Evolutionary conservation across 2,329 filamentous ascomycete genomes (phyloP).

Genomic region (Annulohypoxylon truncatum): DNA sequence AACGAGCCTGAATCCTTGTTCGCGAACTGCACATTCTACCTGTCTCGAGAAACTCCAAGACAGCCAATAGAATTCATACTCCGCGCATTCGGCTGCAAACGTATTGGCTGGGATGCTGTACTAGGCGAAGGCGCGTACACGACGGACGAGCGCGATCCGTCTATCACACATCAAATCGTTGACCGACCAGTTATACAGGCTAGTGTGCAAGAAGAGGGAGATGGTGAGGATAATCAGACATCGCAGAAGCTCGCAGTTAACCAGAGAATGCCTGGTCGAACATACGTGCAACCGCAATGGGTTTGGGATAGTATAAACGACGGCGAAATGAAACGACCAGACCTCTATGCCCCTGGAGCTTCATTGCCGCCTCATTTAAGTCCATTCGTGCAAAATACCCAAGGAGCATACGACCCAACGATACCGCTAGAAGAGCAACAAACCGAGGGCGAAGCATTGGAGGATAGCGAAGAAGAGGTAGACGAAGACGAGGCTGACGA

Average conservation of each 20-base stretch:
- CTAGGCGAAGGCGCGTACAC: slow-evolving; percentile 94
- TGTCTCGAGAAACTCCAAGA: slow-evolving; percentile 92
- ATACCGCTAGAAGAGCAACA: slow-evolving; percentile 88
- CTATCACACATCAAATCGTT: slow-evolving; percentile 96
- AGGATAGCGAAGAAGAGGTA: slow-evolving; percentile 69
- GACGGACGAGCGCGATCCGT: slow-evolving; percentile 84
- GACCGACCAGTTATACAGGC: slow-evolving; percentile 84
- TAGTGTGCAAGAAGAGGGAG: slow-evolving; percentile 61
- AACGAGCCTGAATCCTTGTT: slow-evolving; percentile 81
- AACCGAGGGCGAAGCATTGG: slow-evolving; percentile 84
- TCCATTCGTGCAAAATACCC: slow-evolving; percentile 89
- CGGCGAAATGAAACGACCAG: slow-evolving; percentile 85
- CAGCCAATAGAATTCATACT: slow-evolving; percentile 93
- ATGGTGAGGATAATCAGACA: slow-evolving; percentile 70
- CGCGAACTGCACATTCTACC: slow-evolving; percentile 87
- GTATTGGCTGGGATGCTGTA: slow-evolving; percentile 93
- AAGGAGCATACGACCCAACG: slow-evolving; percentile 92
- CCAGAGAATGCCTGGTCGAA: slow-evolving; percentile 86
- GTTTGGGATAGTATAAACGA: slow-evolving; percentile 98
- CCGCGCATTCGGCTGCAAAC: slow-evolving; percentile 93
- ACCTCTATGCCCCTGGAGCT: slow-evolving; percentile 89
- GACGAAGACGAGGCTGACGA: slow-evolving; percentile 61
- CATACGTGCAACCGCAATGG: slow-evolving; percentile 97
- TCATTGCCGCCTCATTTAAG: slow-evolving; percentile 93
- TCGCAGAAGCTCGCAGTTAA: slow-evolving; percentile 69